Evolutionary conservation across 2,329 filamentous ascomycete species (phyloP).

Genomic region (Penicillium aurantiogriseum): DNA sequence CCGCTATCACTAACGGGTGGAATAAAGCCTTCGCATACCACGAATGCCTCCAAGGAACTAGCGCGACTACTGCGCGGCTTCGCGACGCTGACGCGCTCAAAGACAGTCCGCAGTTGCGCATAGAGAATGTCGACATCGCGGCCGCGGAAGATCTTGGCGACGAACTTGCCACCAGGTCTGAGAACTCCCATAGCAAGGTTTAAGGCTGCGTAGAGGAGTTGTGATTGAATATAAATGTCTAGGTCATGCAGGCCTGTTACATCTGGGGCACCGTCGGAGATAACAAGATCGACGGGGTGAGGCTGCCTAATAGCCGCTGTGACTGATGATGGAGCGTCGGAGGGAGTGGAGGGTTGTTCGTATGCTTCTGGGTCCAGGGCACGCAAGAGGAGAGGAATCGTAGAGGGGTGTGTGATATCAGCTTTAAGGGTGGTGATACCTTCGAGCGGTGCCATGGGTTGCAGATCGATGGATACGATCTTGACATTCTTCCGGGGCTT

Average conservation of each 20-base stretch:
- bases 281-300: conserved; percentile 84
- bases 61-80: conserved; percentile 94
- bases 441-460: conserved; percentile 90
- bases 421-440: conserved; percentile 90
- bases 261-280: conserved; percentile 93
- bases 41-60: conserved; percentile 94
- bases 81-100: conserved; percentile 80
- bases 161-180: conserved; percentile 89
- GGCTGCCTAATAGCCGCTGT: conserved; percentile 54
- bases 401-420: conserved; percentile 96
- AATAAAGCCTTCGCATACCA: conserved; percentile 91
- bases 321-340: conserved; percentile 12
- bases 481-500: conserved; percentile 70
- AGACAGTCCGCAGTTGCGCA: conserved; percentile 89
- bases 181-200: conserved; percentile 92
- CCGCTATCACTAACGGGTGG: conserved; percentile 56
- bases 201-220: conserved; percentile 88
- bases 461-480: conserved; percentile 92
- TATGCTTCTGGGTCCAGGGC: conserved; percentile 75
- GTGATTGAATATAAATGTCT: conserved; percentile 96
- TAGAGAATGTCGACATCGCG: conserved; percentile 95
- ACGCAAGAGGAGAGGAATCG: conserved; percentile 80
- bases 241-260: conserved; percentile 96
- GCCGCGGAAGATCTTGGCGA: conserved; percentile 95
- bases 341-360: conserved; percentile 35